phyloP scores from a whole-genome alignment of 2,329 filamentous ascomycete genomes.

The Paracamarosporium sp. region DNA sequence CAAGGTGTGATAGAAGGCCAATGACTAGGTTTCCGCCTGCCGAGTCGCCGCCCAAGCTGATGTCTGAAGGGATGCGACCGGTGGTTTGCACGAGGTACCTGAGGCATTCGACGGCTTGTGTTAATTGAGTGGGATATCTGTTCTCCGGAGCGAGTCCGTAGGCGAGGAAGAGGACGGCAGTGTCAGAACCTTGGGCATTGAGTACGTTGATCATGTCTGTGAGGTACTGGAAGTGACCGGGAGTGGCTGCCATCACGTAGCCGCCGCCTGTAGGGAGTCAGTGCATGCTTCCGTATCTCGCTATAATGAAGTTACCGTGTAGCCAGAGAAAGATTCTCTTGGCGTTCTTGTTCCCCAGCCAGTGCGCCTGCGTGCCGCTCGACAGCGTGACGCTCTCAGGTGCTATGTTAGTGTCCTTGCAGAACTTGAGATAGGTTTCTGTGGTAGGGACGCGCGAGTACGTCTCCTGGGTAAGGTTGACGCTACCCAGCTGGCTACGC shows the following conservation, averaged over 20 bases:
- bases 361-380: conserved; percentile 54
- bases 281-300: not conserved
- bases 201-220: conserved; percentile 52
- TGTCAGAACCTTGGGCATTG: conserved; percentile 47
- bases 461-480: conserved; percentile 41
- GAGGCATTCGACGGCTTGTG: conserved; percentile 55
- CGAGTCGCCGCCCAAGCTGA: conserved; percentile 61
- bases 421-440: conserved; percentile 43
- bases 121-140: conserved; percentile 57
- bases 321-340: conserved; percentile 55
- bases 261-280: conserved; percentile 58
- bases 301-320: conserved; percentile 45
- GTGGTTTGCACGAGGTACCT: conserved; percentile 49
- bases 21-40: conserved; percentile 60
- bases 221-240: conserved; percentile 59
- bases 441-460: conserved; percentile 39
- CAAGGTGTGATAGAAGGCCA: conserved; percentile 56
- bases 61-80: conserved; percentile 44
- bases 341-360: conserved; percentile 50
- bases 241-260: conserved; percentile 57
- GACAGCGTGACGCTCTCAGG: conserved; percentile 48
- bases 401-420: conserved; percentile 42
- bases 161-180: conserved; percentile 61
- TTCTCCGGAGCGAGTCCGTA: conserved; percentile 63
- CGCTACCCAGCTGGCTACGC: conserved; percentile 37